phyloP scores from a whole-genome alignment of 176 grass and related monocot species.

The Zoysia japonica region DNA sequence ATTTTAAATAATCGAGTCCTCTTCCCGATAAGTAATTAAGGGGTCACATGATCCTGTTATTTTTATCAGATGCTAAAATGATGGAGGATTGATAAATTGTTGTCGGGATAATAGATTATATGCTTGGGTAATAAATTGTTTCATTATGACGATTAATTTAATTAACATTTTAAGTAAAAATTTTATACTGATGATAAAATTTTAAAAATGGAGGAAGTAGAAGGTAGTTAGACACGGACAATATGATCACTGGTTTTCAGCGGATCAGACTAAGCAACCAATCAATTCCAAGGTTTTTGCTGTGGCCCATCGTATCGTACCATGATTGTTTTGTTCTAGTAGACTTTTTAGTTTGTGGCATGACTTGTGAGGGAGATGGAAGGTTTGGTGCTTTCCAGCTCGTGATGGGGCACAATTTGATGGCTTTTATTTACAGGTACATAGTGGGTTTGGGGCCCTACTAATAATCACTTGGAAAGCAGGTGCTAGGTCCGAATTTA shows the following conservation, averaged over 20 bases:
- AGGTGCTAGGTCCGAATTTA: background rate
- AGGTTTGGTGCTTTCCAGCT: background rate
- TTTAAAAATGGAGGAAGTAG: too few relatives aligned
- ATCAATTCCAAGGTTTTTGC: background rate
- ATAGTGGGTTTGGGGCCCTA: background rate
- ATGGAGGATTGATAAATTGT: background rate
- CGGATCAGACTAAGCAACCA: background rate
- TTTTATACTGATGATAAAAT: too few relatives aligned
- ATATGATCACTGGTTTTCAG: background rate
- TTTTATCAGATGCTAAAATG: background rate
- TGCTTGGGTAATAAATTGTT: too few relatives aligned
- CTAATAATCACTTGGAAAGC: background rate
- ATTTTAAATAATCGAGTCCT: background rate
- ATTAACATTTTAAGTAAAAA: too few relatives aligned
- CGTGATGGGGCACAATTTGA: background rate
- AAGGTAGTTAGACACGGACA: background rate
- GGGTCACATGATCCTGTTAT: background rate
- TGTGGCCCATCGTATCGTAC: background rate
- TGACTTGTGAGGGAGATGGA: background rate
- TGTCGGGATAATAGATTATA: too few relatives aligned
- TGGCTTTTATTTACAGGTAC: background rate
- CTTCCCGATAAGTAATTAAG: background rate
- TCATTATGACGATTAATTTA: too few relatives aligned
- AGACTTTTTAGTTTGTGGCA: background rate
- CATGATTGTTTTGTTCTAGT: background rate